Percentiles rank a stretch among this genome's conserved stretches.
These are phyloP conservation scores for Xylaria intraflava DNA, from an alignment of 495 filamentous ascomycete genomes.

Conservation along the genomic window DNA sequence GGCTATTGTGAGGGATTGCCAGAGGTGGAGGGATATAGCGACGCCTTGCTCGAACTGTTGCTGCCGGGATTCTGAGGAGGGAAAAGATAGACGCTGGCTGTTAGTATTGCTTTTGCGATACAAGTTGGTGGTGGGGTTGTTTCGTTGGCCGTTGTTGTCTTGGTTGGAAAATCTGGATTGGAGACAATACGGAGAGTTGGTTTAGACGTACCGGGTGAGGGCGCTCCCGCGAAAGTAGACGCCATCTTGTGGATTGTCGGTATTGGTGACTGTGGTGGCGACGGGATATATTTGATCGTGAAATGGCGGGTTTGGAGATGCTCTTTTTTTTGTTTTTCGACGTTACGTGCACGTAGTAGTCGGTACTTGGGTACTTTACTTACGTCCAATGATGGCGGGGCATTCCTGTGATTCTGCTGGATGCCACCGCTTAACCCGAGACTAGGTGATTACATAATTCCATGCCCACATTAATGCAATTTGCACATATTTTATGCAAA, in stretches of 20 bases:
- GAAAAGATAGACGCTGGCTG: conserved; percentile 1
- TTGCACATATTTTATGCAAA: too few species aligned
- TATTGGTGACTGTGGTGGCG: neutral
- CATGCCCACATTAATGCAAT: too few species aligned
- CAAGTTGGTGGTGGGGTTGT: conserved; percentile 3
- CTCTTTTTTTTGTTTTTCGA: neutral
- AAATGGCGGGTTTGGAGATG: neutral
- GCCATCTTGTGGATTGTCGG: conserved; percentile 11
- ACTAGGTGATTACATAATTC: too few species aligned
- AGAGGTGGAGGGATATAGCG: conserved; percentile 70
- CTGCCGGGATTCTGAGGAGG: conserved; percentile 64
- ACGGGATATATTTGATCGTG: neutral
- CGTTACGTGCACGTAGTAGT: conserved; percentile 3
- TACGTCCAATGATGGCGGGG: conserved; percentile 18
- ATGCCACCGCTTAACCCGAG: conserved; percentile 18
- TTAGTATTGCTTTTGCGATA: conserved; percentile 10
- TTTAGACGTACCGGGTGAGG: conserved; percentile 20
- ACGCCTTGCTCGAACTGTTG: conserved; percentile 73
- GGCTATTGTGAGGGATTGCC: conserved; percentile 80
- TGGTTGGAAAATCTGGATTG: neutral
- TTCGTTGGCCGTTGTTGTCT: neutral
- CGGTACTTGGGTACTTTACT: neutral
- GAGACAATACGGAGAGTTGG: neutral
- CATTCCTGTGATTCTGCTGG: conserved; percentile 20
- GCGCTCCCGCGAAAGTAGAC: conserved; percentile 13